Evolutionary conservation across 2,329 filamentous ascomycete genomes (phyloP).

Genomic region (Trichoderma sp.): DNA sequence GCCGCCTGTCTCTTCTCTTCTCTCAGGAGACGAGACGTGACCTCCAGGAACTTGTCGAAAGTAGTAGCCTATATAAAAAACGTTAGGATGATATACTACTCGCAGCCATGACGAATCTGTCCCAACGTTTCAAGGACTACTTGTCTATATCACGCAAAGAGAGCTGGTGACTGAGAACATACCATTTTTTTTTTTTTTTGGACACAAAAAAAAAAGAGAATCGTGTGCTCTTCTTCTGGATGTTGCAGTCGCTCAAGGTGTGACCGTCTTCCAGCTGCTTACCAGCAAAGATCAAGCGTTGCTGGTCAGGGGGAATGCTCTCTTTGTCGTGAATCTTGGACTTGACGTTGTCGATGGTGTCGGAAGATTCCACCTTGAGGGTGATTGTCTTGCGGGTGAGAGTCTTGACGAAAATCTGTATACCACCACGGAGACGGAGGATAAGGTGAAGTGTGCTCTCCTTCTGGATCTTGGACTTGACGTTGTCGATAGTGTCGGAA

Average conservation of each 20-base stretch:
- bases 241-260: conserved; percentile 90
- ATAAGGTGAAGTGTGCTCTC: conserved; percentile 80
- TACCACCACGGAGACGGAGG: conserved; percentile 77
- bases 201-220: neutral
- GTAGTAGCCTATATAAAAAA: neutral
- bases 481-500: too few species aligned
- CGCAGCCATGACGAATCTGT: too few species aligned
- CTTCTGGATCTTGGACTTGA: conserved; percentile 77
- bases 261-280: conserved; percentile 96
- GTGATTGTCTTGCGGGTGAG: conserved; percentile 95
- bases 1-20: too few species aligned
- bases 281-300: conserved; percentile 92
- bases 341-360: conserved; percentile 97
- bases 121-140: too few species aligned
- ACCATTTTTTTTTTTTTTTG: neutral
- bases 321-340: conserved; percentile 98
- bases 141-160: neutral
- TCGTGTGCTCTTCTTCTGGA: conserved; percentile 86
- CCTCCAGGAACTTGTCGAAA: neutral
- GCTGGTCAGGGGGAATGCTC: conserved; percentile 92
- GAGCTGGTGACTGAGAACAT: neutral
- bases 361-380: conserved; percentile 80
- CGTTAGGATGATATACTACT: neutral
- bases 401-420: conserved; percentile 76
- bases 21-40: too few species aligned